phyloP scores from a whole-genome alignment of 768 basidiomycete species.

The Boletus insuetus region DNA sequence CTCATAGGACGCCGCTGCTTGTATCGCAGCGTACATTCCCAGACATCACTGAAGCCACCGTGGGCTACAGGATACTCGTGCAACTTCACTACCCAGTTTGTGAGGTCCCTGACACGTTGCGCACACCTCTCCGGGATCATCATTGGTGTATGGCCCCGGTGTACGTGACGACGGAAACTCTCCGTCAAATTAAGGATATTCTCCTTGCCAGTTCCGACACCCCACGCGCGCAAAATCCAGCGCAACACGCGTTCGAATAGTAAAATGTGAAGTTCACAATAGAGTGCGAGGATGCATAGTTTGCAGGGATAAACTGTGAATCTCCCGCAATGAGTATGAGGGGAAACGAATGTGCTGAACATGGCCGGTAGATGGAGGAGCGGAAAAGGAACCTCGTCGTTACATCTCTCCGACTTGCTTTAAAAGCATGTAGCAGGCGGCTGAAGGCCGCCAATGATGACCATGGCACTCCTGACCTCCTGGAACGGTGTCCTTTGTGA shows the following conservation, averaged over 20 bases:
- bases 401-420: too few relatives aligned
- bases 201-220: constrained; percentile 3
- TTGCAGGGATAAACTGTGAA: neutral
- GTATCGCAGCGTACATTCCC: constrained; percentile 17
- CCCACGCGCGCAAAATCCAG: neutral
- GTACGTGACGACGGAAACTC: neutral
- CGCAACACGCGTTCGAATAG: too few relatives aligned
- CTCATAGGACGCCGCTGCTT: neutral
- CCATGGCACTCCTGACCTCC: neutral
- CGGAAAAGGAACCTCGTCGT: neutral
- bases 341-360: neutral
- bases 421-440: too few relatives aligned
- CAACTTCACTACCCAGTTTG: constrained; percentile 11
- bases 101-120: constrained; percentile 12
- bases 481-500: too few relatives aligned
- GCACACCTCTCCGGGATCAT: neutral
- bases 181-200: neutral
- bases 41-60: constrained; percentile 32
- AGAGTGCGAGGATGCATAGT: too few relatives aligned
- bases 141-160: neutral
- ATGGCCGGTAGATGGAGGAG: neutral
- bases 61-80: constrained; percentile 22
- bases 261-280: too few relatives aligned
- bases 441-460: too few relatives aligned
- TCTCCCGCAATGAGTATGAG: neutral